Evolutionary conservation across 371 early-diverging fungal species (phyloP), one percentile per base, ranked within the genome.

Genomic region (Quaeritorhiza haematococci): DNA sequence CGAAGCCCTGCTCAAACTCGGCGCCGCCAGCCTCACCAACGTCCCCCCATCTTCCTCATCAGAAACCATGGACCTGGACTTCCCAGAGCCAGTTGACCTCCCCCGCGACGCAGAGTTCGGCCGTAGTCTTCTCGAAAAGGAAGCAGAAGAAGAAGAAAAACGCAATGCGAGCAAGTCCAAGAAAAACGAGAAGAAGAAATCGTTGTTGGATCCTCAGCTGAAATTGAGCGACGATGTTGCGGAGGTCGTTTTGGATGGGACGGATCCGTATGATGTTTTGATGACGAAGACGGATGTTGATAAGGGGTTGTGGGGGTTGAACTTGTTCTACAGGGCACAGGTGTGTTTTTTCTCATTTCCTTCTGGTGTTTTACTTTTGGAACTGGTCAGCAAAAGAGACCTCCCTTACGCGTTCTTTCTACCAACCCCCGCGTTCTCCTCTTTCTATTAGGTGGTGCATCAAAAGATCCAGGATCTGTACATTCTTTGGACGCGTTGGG

Each of bases 401-500:
- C n/a, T n/a, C n/a, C n/a, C n/a, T n/a, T n/a, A n/a, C n/a, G n/a
- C n/a, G n/a, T n/a, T n/a, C n/a, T n/a, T n/a, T n/a, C n/a, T n/a
- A n/a, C n/a, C n/a, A n/a, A n/a, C n/a, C n/a, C n/a, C n/a, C n/a
- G n/a, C n/a, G n/a, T n/a, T n/a, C n/a, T n/a, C n/a, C n/a, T n/a
- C n/a, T n/a, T n/a, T n/a, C n/a, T 38, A n/a, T 38, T 13, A n/a
- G 10, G 68, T 85, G 6, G 53, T 64, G 3, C 48, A 66, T 53
- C 56, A 70, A 33, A 30, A 42, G 24, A 23, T 66, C 15, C 44
- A 78, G 73, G 74, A 80, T 51, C 45, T 81, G 0, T 78, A 82
- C 57, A 64, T 85, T 27, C 56, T 85, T 0, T 78, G 75, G 73
- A 85, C 81, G 15, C 71, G 80, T 17, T 85, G 83, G 82, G 85